A percentile compares a stretch with the other conserved stretches of the same genome.
These are phyloP conservation scores for Fraxinus excelsior DNA, from an alignment of 257 asterid genomes.

Conservation along the genomic window DNA sequence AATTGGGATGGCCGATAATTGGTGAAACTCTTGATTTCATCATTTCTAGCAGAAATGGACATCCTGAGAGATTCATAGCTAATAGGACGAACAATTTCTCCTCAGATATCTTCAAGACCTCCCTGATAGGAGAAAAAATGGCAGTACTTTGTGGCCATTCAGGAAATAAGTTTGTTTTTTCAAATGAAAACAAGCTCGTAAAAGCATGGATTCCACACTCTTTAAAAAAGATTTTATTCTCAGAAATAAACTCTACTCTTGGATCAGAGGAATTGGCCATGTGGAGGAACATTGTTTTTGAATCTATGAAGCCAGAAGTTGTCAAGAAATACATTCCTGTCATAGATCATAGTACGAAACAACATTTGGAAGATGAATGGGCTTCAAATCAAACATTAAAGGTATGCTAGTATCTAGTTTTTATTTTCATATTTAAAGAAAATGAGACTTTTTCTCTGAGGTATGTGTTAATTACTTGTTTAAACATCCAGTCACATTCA, in stretches of 20 bases:
- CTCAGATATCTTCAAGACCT: constrained; percentile 20
- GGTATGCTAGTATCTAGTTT: no score
- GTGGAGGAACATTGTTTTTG: neutral
- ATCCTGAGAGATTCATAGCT: neutral
- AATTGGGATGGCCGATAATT: constrained; percentile 22
- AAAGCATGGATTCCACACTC: constrained; percentile 2
- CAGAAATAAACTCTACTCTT: no score
- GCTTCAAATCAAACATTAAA: neutral
- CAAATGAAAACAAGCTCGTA: constrained; percentile 5
- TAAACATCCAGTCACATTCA: no score
- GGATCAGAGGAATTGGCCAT: no score
- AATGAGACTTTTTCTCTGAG: no score
- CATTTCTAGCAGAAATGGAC: constrained; percentile 7
- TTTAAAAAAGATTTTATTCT: neutral
- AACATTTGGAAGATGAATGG: neutral
- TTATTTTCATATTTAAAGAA: no score
- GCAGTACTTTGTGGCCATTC: constrained; percentile 8
- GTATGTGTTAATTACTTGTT: no score
- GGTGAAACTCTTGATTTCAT: constrained; percentile 21
- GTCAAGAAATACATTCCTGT: neutral
- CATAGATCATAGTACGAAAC: neutral
- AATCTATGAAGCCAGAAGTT: neutral
- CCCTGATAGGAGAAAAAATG: constrained; percentile 22
- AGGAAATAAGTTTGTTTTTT: constrained; percentile 10
- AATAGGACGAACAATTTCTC: constrained; percentile 10